phyloP scores from a whole-genome alignment of 192 early-diverging fungal genomes.

The Pecoramyces ruminantium region DNA sequence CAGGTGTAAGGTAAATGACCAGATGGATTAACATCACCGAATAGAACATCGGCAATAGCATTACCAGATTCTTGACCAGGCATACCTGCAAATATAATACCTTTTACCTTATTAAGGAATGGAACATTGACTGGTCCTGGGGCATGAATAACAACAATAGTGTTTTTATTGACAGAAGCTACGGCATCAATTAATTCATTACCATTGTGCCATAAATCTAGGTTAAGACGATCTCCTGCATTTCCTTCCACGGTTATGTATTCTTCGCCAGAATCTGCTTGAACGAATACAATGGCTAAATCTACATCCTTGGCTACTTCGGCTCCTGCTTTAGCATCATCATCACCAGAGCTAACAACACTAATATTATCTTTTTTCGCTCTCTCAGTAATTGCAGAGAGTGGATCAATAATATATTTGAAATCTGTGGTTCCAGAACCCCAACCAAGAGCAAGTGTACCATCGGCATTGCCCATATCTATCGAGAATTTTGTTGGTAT shows the following conservation, averaged over 20 bases:
- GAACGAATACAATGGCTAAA: conserved; percentile 12
- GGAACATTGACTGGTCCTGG: conserved; percentile 29
- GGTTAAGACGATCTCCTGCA: conserved; percentile 8
- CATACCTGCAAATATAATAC: conserved; percentile 29
- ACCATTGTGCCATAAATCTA: conserved; percentile 12
- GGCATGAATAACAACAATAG: conserved; percentile 21
- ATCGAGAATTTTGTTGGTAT: background rate
- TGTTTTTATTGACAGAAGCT: conserved; percentile 13
- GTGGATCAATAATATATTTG: conserved; percentile 1
- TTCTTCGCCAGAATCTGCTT: background rate
- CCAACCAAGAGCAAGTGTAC: background rate
- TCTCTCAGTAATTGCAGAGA: background rate
- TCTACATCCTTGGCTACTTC: conserved; percentile 13
- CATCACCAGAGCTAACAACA: too few species aligned
- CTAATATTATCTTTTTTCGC: too few species aligned
- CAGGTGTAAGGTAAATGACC: conserved; percentile 43
- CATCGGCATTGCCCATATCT: background rate
- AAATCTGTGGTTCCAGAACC: conserved; percentile 5
- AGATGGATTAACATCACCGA: conserved; percentile 46
- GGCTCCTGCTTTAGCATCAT: background rate
- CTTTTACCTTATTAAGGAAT: conserved; percentile 22
- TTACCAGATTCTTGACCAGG: conserved; percentile 54
- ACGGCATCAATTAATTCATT: conserved; percentile 18
- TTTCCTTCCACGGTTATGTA: conserved; percentile 1
- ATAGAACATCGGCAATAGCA: conserved; percentile 48